Evolutionary conservation across 2,329 filamentous ascomycete genomes (phyloP).

Genomic region (Trichoderma lentiforme): DNA sequence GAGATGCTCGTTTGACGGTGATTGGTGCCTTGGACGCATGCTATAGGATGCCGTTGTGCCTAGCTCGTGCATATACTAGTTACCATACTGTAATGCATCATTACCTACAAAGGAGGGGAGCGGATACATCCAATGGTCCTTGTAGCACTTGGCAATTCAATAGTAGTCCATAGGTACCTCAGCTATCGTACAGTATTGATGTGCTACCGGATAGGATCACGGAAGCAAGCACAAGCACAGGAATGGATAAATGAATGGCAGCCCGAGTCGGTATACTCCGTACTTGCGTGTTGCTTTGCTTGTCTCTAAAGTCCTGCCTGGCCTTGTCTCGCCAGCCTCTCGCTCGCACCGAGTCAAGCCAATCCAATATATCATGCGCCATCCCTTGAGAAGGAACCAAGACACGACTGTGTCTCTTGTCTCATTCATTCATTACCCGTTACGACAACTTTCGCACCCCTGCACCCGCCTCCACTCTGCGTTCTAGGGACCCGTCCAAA

Average conservation of each 20-base stretch:
- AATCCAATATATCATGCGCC: neutral
- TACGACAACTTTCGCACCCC: constrained; percentile 12
- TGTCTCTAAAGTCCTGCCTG: neutral
- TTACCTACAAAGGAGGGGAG: neutral
- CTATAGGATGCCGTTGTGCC: neutral
- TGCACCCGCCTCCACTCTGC: neutral
- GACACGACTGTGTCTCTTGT: neutral
- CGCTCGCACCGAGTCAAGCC: neutral
- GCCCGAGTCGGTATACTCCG: too few relatives aligned
- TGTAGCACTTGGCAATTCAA: neutral
- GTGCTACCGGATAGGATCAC: neutral
- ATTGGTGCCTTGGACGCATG: neutral
- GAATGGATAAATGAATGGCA: too few relatives aligned
- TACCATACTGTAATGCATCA: neutral
- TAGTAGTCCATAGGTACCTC: neutral
- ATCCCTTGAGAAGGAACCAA: constrained; percentile 14
- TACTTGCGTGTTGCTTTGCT: too few relatives aligned
- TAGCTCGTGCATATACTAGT: neutral
- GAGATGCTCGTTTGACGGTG: neutral
- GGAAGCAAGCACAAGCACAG: neutral
- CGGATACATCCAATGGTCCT: neutral
- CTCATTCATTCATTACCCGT: constrained; percentile 5
- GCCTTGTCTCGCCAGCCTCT: neutral
- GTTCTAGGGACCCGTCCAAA: neutral
- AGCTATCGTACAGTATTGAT: neutral